Percentiles rank a stretch among this genome's conserved stretches.
Conservation (phyloP, 2,329 filamentous ascomycete species). For the Zalaria sp. region DNA sequence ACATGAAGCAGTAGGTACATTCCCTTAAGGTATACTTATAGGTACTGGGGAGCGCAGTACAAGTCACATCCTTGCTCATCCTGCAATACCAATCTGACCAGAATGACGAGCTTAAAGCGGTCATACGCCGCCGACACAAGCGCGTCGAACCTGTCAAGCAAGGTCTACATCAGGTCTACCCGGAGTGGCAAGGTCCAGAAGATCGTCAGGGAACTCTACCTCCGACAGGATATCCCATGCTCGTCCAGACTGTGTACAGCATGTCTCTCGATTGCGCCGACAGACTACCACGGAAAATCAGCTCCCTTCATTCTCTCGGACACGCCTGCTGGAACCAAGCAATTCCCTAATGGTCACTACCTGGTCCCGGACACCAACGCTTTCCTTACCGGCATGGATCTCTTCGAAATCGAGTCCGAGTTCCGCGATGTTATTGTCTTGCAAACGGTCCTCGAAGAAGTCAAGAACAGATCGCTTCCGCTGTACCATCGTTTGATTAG, state of each 20-base stretch:
- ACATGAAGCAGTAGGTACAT: too few relatives aligned
- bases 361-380: constrained; percentile 93
- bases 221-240: constrained; percentile 93
- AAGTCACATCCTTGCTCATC: too few relatives aligned
- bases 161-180: constrained; percentile 88
- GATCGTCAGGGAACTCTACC: constrained; percentile 91
- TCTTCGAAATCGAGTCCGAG: constrained; percentile 81
- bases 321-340: constrained; percentile 68
- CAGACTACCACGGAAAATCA: constrained; percentile 62
- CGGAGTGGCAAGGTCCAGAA: constrained; percentile 97
- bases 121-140: constrained; percentile 38
- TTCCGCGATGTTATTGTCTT: constrained; percentile 96
- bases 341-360: constrained; percentile 80
- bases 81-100: background rate
- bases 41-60: too few relatives aligned
- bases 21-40: too few relatives aligned
- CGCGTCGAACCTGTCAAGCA: constrained; percentile 74
- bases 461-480: constrained; percentile 83
- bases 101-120: constrained; percentile 50
- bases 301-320: constrained; percentile 79
- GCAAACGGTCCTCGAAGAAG: constrained; percentile 90
- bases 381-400: constrained; percentile 86
- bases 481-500: constrained; percentile 88
- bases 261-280: constrained; percentile 59
- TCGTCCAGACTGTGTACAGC: constrained; percentile 74